Conservation (phyloP, 495 filamentous ascomycete species). For the Aspergillus asperescens region DNA sequence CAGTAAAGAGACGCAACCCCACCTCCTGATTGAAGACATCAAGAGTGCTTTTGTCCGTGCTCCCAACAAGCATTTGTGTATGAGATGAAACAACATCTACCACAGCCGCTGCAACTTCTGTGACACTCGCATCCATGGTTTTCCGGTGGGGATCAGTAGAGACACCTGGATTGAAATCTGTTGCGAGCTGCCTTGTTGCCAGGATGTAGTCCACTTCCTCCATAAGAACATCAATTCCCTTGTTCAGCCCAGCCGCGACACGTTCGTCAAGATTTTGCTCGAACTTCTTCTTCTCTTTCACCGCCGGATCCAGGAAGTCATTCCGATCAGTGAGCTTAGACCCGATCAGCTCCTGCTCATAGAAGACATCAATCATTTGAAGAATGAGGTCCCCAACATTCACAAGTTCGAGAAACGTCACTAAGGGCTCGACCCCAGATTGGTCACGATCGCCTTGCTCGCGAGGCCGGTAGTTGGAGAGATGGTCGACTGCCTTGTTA, state of each 20-base stretch:
- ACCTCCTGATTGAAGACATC: conserved; percentile 99
- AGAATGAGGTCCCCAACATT: conserved; percentile 98
- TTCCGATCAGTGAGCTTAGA: conserved; percentile 81
- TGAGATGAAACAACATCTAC: conserved; percentile 83
- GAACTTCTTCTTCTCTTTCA: conserved; percentile 94
- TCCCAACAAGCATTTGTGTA: conserved; percentile 84
- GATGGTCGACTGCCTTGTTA: conserved; percentile 83
- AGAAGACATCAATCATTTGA: conserved; percentile 99
- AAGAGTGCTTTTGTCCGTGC: conserved; percentile 93
- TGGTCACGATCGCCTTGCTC: conserved; percentile 68
- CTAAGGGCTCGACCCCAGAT: conserved; percentile 77
- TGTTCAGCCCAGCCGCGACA: conserved; percentile 91
- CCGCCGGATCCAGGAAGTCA: conserved; percentile 88
- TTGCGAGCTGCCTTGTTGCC: conserved; percentile 78
- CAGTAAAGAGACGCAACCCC: conserved; percentile 82
- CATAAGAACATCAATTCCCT: conserved; percentile 97
- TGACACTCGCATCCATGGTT: conserved; percentile 74
- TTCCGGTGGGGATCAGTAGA: conserved; percentile 40
- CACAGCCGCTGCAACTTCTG: conserved; percentile 67
- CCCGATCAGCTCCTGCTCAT: conserved; percentile 84
- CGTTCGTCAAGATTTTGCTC: conserved; percentile 98
- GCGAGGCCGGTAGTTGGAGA: conserved; percentile 86
- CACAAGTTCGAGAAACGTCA: conserved; percentile 95
- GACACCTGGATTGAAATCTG: conserved; percentile 81
- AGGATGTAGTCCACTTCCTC: conserved; percentile 95